A percentile compares a stretch with the other conserved stretches of the same genome.
Evolutionary conservation across 139 green algal genomes (phyloP).

Genomic region (Nannochloris sp.): DNA sequence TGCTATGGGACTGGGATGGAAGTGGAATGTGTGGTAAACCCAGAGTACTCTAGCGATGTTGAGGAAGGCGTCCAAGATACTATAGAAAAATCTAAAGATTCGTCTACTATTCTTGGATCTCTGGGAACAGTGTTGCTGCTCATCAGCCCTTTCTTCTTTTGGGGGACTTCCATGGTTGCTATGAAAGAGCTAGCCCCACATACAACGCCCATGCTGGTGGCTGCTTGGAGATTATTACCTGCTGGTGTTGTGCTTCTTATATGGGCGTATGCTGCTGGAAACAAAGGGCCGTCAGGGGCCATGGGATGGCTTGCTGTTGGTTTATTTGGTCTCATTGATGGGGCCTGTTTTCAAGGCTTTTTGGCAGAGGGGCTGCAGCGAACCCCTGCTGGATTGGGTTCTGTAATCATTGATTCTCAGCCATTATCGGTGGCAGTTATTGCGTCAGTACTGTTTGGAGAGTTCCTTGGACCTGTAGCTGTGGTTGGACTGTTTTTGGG

Average conservation of each 20-base stretch:
- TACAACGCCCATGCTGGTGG: slow-evolving; percentile 82
- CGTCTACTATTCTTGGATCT: slow-evolving; percentile 6
- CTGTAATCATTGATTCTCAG: slow-evolving; percentile 95
- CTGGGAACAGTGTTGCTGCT: slow-evolving; percentile 38
- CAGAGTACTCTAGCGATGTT: too few species aligned
- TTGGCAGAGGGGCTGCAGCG: slow-evolving; percentile 69
- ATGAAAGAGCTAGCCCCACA: slow-evolving; percentile 75
- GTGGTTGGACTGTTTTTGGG: slow-evolving; percentile 63
- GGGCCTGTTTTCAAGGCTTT: slow-evolving; percentile 78
- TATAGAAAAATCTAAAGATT: slow-evolving; percentile 10
- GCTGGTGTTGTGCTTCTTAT: slow-evolving; percentile 71
- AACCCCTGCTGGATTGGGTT: slow-evolving; percentile 73
- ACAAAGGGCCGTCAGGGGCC: slow-evolving; percentile 43
- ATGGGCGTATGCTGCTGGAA: slow-evolving; percentile 60
- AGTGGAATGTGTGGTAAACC: too few species aligned
- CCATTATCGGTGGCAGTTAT: slow-evolving; percentile 90
- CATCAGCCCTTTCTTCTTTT: slow-evolving; percentile 94
- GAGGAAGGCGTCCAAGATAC: neutral
- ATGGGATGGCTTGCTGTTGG: slow-evolving; percentile 74
- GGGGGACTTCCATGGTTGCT: slow-evolving; percentile 89
- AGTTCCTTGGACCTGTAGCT: slow-evolving; percentile 48
- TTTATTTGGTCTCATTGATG: slow-evolving; percentile 86
- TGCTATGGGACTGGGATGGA: too few species aligned
- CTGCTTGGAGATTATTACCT: slow-evolving; percentile 75
- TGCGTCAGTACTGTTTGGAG: slow-evolving; percentile 83